Evolutionary conservation across 116 monocot genomes (phyloP).

Genomic region (Phalaenopsis hybrid): DNA sequence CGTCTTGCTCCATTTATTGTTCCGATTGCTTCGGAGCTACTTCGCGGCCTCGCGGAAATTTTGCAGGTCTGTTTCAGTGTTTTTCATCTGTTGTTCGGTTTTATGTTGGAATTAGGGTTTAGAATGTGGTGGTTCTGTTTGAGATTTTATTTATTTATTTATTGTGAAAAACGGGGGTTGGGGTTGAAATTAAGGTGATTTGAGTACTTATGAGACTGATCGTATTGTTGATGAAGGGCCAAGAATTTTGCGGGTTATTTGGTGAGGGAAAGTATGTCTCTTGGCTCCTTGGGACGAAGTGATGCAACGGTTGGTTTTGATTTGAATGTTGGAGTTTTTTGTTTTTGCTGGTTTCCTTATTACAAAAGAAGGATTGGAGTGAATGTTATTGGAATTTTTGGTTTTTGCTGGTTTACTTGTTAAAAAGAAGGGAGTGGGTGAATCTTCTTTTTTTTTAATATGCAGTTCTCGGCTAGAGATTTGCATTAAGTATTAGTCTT

Average conservation of each 20-base stretch:
- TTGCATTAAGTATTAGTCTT: not conserved
- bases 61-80: conserved; percentile 7
- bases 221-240: not conserved
- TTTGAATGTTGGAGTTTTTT: not conserved
- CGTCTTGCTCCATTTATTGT: conserved; percentile 3
- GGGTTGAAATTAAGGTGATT: not conserved
- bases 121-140: not conserved
- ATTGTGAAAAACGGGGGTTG: not conserved
- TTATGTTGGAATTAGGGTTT: conserved; percentile 1
- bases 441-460: not conserved
- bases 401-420: not conserved
- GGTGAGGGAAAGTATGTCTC: not conserved
- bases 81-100: not conserved
- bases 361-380: no score
- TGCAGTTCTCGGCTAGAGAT: not conserved
- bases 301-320: no score
- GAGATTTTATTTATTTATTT: not conserved
- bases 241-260: not conserved
- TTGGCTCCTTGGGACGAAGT: not conserved
- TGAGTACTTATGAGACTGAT: not conserved
- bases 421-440: no score
- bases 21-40: not conserved
- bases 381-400: not conserved
- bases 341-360: not conserved
- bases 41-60: not conserved